Evolutionary conservation across 805 yeast species (phyloP), one percentile per base, ranked within the genome.

Genomic region (Lipomyces starkeyi): DNA sequence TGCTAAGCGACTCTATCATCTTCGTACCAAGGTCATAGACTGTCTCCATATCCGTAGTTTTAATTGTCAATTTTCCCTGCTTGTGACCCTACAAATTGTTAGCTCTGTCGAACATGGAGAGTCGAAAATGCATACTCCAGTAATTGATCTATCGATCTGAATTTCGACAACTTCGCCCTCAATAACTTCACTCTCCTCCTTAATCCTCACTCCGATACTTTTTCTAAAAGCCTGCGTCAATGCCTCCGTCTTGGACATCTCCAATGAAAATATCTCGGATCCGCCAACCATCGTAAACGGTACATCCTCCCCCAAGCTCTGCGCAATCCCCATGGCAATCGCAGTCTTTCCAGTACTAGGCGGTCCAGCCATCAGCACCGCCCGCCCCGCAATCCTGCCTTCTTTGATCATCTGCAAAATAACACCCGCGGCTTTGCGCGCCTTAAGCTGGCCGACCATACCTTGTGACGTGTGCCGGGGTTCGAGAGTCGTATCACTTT

Each of bases 331-430:
- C 90, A 93, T 90, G 14, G 99, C 99, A 74, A 95, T 86, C 52
- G 99, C 99, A 2, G 99, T 95, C 79, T 95, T 95, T 80, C 99
- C 99, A 0, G 99, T 95, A 14, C 97, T 91, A 35, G 99, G 99
- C 11, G 98, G 98, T 54, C 99, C 99, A 0, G 99, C 98, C 69
- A 95, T 84, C 71, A 95, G 81, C 25, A 93, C 95, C 1, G 98
- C 98, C 73, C 98, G 87, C 34, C 99, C 99, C 27, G 98, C 97
- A 80, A 95, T 94, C 73, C 91, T 88, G 62, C 97, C 97, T 43
- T 91, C 93, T 77, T 91, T 93, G 69, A 95, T 92, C 92, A 95
- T 89, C 81, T 91, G 93, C 74, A 94, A 85, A 63, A 95, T 89
- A 55, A 95, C 89, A 66, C 97, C 99, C 22, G 97, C 97, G 4